Conservation (phyloP, 805 yeast species). For the Citeromyces matritensis region DNA sequence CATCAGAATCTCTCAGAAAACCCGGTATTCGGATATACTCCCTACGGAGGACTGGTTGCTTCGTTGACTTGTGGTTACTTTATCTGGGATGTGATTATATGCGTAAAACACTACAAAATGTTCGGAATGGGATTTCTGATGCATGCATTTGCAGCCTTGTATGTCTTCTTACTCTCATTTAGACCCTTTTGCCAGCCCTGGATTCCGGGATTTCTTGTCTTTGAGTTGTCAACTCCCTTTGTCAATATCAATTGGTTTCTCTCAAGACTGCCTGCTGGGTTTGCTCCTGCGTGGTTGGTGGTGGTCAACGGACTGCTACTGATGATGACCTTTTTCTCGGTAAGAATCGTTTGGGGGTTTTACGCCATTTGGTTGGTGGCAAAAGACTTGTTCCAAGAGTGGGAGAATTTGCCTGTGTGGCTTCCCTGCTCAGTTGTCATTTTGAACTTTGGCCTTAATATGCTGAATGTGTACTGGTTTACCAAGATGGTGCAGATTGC, state of each 20-base stretch:
- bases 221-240: constrained; percentile 88
- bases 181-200: constrained; percentile 69
- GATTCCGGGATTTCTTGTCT: constrained; percentile 70
- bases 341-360: constrained; percentile 81
- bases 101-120: constrained; percentile 41
- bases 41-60: constrained; percentile 61
- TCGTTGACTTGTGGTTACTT: constrained; percentile 77
- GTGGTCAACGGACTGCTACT: constrained; percentile 60
- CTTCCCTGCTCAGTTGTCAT: constrained; percentile 33
- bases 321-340: constrained; percentile 55
- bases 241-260: constrained; percentile 92
- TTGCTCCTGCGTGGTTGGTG: constrained; percentile 37
- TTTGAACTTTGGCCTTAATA: constrained; percentile 48
- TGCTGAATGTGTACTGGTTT: constrained; percentile 78
- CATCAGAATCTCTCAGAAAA: constrained; percentile 32
- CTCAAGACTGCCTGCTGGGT: constrained; percentile 55
- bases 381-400: constrained; percentile 22
- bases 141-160: constrained; percentile 74
- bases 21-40: constrained; percentile 53
- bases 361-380: constrained; percentile 50
- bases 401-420: constrained; percentile 25
- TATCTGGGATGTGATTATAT: constrained; percentile 74
- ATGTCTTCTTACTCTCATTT: constrained; percentile 51
- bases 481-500: constrained; percentile 71
- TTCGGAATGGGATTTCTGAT: constrained; percentile 75